Conservation (phyloP, 495 filamentous ascomycete genomes). For the Trichocladium uniseriatum region DNA sequence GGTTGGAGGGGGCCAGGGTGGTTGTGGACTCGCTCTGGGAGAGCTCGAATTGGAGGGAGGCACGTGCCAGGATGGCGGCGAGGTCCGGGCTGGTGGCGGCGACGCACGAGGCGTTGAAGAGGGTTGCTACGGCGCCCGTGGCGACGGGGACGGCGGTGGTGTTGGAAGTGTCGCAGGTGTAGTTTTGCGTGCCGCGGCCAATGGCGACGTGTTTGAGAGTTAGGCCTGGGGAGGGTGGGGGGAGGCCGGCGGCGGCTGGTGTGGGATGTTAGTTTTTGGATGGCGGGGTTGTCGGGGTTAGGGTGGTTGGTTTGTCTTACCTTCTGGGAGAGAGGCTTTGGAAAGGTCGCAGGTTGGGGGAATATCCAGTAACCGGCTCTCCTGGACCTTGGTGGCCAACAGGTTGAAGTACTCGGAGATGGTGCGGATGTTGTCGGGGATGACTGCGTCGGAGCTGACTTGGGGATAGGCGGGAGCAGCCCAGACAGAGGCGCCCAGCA, state of each 20-base stretch:
- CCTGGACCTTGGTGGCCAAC: constrained; percentile 39
- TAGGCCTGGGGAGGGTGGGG: constrained; percentile 47
- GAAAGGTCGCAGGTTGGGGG: constrained; percentile 45
- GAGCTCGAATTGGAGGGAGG: constrained; percentile 48
- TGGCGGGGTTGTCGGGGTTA: not conserved
- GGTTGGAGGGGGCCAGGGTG: constrained; percentile 43
- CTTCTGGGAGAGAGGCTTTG: constrained; percentile 36
- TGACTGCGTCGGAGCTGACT: constrained; percentile 23
- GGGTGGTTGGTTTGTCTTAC: constrained; percentile 20
- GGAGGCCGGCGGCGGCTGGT: constrained; percentile 40
- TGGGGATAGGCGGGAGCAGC: constrained; percentile 41
- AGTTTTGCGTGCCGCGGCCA: constrained; percentile 87
- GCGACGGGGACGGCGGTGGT: constrained; percentile 49
- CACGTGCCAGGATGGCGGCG: constrained; percentile 43
- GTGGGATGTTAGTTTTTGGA: constrained; percentile 16
- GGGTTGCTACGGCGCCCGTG: constrained; percentile 69
- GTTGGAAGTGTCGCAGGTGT: constrained; percentile 62
- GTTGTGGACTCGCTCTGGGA: constrained; percentile 25
- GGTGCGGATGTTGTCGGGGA: constrained; percentile 31
- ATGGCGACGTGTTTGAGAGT: constrained; percentile 66
- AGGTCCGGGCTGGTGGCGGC: constrained; percentile 57
- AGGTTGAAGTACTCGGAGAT: constrained; percentile 48
- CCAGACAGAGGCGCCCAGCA: constrained; percentile 37
- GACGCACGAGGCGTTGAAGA: constrained; percentile 82
- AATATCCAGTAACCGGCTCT: constrained; percentile 24